Base-by-base conservation (phyloP, 2,329 filamentous ascomycete genomes). In the Seiridium cupressi region DNA sequence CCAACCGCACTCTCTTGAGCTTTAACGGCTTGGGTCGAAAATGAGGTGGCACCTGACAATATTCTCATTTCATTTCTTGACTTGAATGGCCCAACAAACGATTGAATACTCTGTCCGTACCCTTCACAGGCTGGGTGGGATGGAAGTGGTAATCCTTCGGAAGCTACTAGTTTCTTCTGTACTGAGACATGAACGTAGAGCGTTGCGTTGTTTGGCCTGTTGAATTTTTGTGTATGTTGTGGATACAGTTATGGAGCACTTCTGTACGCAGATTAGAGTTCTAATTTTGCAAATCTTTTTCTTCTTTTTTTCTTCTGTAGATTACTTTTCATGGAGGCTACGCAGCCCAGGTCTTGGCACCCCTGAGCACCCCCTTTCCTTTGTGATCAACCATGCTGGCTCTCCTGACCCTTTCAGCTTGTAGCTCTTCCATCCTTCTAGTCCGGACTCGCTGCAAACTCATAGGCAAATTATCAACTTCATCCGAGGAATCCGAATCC, bases 361-460 rank as follows among this genome's bases (percentile, higher is more conserved):
- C 53, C 51, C 59, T 61, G 3, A 66, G 58, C 7, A 61, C 61
- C 18, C 57, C 55, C 57, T 70, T 70, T 11, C 67, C 69, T 48
- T 71, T 71, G 3, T 64, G 56, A 56, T 69, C 67, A 26, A 65
- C 64, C 31, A 59, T 61, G 40, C 64, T 48, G 48, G 61, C 58
- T 44, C 62, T 63, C 40, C 57, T 61, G 18, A 58, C 5, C 44
- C 59, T 66, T 48, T 64, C 68, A 3, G 55, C 59, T 57, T 67
- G 64, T n/a, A 61, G 61, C 36, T 60, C 66, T 62, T 73, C 70
- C 64, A 74, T 66, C 32, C 76, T 69, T 58, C 72, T 75, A 26
- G 77, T 77, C 42, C 79, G 76, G 2, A 84, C 79, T 58, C 81
- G 74, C 61, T 79, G 79, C 59, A 84, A 63, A 60, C 78, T 80